phyloP scores from a whole-genome alignment of 2,329 filamentous ascomycete species.

The Trichoderma lentiforme region DNA sequence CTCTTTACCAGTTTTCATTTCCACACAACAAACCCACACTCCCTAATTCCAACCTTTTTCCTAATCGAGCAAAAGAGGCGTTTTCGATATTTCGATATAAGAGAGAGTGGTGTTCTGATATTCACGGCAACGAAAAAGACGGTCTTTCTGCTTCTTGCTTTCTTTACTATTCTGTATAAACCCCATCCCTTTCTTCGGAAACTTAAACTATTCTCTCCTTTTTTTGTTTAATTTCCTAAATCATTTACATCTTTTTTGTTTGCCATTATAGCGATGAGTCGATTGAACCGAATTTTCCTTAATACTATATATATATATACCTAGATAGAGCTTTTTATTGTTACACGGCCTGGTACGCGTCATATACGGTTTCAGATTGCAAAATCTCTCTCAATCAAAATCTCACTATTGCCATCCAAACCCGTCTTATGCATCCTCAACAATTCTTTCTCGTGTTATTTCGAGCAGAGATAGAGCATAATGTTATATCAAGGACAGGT shows the following conservation, averaged over 20 bases:
- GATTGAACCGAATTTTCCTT: neutral
- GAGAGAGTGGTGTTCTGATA: neutral
- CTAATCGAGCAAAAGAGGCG: neutral
- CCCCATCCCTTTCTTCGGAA: neutral
- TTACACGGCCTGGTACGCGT: neutral
- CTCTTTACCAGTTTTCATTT: neutral
- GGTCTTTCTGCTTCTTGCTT: neutral
- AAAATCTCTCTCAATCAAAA: neutral
- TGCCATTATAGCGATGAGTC: neutral
- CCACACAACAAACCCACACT: neutral
- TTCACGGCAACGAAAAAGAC: neutral
- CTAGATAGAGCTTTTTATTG: slow-evolving; percentile 2
- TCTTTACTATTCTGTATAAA: neutral
- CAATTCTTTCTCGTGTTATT: neutral
- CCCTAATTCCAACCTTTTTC: neutral
- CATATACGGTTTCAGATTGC: slow-evolving; percentile 4
- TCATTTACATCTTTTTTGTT: neutral
- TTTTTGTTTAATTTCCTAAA: neutral
- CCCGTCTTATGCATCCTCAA: neutral
- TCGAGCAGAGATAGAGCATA: neutral
- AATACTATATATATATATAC: slow-evolving; percentile 1
- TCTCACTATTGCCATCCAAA: neutral
- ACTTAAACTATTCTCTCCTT: neutral
- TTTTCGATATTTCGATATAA: neutral
- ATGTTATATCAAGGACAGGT: neutral